Evolutionary conservation across 1,284 basidiomycete genomes (phyloP).

Genomic region (Puccinia hordei): DNA sequence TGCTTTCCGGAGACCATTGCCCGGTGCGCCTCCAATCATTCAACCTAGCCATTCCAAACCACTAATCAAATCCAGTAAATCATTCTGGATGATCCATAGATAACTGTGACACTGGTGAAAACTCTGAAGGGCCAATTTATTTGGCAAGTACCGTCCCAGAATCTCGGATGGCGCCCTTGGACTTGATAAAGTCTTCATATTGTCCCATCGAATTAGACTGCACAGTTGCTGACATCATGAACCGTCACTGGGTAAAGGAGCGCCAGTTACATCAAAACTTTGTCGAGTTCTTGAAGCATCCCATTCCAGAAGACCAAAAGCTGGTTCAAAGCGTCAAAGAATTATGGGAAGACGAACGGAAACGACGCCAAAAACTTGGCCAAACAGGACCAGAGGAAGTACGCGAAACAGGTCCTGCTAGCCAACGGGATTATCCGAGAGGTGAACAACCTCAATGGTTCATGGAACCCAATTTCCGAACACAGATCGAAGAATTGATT

Average conservation of each 20-base stretch:
- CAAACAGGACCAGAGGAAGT: constrained; percentile 51
- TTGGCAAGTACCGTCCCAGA: constrained; percentile 33
- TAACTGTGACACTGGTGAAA: not conserved
- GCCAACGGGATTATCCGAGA: constrained; percentile 39
- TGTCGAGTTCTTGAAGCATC: constrained; percentile 65
- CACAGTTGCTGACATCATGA: constrained; percentile 78
- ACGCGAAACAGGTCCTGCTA: constrained; percentile 48
- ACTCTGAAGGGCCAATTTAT: constrained; percentile 17
- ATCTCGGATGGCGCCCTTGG: constrained; percentile 16
- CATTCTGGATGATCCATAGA: not conserved
- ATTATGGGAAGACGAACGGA: constrained; percentile 90
- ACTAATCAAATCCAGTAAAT: not conserved
- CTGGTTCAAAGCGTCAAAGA: constrained; percentile 85
- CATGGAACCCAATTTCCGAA: constrained; percentile 34
- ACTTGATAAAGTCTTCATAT: constrained; percentile 65
- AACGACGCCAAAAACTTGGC: constrained; percentile 65
- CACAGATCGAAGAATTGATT: constrained; percentile 51
- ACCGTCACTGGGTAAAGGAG: constrained; percentile 70
- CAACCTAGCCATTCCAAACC: not conserved
- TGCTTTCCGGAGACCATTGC: constrained; percentile 63
- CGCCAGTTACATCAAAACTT: constrained; percentile 76
- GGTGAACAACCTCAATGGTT: constrained; percentile 52
- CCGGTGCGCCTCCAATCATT: constrained; percentile 57
- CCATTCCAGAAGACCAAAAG: constrained; percentile 67
- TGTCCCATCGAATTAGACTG: constrained; percentile 82